Conservation (phyloP, 2,329 filamentous ascomycete species). For the Colletotrichum chrysophilum region DNA sequence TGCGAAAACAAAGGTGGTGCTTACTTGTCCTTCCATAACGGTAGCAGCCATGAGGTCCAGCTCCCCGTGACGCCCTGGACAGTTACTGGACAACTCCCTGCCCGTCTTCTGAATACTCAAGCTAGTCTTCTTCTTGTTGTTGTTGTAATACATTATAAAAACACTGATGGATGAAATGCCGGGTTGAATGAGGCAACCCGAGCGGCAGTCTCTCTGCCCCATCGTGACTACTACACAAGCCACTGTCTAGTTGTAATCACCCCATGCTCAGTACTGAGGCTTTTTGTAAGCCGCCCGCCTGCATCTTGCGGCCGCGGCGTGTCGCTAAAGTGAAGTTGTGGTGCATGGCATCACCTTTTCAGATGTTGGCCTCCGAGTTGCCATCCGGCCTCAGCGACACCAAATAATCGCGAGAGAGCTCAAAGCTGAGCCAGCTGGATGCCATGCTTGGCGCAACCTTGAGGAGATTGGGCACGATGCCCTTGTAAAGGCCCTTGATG, state of each 20-base stretch:
- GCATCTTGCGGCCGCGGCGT: neutral
- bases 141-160: constrained; percentile 21
- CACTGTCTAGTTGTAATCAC: constrained; percentile 7
- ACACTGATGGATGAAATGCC: constrained; percentile 12
- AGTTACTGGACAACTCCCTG: neutral
- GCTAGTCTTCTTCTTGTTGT: neutral
- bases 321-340: neutral
- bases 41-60: neutral
- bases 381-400: constrained; percentile 61
- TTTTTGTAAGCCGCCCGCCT: neutral
- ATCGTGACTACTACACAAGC: neutral
- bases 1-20: neutral
- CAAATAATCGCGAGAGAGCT: constrained; percentile 88
- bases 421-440: constrained; percentile 97
- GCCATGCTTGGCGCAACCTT: constrained; percentile 99
- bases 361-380: constrained; percentile 25
- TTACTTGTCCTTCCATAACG: neutral
- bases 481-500: constrained; percentile 87
- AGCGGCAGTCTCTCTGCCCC: constrained; percentile 11
- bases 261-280: neutral
- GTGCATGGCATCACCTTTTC: neutral
- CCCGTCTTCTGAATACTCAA: neutral
- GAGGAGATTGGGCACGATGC: constrained; percentile 90
- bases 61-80: neutral
- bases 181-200: neutral